Conservation (phyloP, 768 basidiomycete species). For the Lentinula sp. region DNA sequence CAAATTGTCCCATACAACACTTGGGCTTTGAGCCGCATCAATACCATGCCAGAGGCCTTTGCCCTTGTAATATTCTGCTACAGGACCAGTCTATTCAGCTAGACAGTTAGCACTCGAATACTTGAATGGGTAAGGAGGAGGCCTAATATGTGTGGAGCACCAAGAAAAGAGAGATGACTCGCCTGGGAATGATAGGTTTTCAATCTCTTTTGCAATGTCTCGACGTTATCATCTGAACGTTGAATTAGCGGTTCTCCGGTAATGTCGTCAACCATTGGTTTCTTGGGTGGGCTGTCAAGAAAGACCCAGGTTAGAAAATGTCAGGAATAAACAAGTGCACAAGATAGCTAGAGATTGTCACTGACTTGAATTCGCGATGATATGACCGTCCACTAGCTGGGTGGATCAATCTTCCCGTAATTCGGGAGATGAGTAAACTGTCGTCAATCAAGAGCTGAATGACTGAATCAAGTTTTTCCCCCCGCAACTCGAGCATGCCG, state of each 20-base stretch:
- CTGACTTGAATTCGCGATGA: slow-evolving; percentile 92
- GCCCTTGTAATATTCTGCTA: slow-evolving; percentile 92
- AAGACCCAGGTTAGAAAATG: slow-evolving; percentile 9
- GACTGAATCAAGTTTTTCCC: slow-evolving; percentile 89
- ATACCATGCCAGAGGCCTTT: slow-evolving; percentile 87
- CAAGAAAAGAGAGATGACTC: background rate
- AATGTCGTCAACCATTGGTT: slow-evolving; percentile 86
- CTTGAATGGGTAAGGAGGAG: background rate
- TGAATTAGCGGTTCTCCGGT: slow-evolving; percentile 96
- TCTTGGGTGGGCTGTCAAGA: slow-evolving; percentile 85
- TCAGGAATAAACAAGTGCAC: background rate
- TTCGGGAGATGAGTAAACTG: slow-evolving; percentile 92
- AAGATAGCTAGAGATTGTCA: slow-evolving; percentile 11
- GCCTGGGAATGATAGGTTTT: slow-evolving; percentile 62
- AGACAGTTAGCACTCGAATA: background rate
- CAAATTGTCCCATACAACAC: slow-evolving; percentile 85
- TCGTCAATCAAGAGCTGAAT: slow-evolving; percentile 91
- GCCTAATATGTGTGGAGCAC: background rate
- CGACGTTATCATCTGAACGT: slow-evolving; percentile 96
- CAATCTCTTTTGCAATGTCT: slow-evolving; percentile 88
- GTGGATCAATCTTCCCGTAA: slow-evolving; percentile 95
- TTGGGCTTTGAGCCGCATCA: slow-evolving; percentile 92
- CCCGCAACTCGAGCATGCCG: slow-evolving; percentile 73
- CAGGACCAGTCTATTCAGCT: slow-evolving; percentile 80
- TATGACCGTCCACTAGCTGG: slow-evolving; percentile 85